Percentiles rank a stretch among this genome's conserved stretches.
Conservation (phyloP, 2,329 filamentous ascomycete species). For the Aspergillus chevalieri region DNA sequence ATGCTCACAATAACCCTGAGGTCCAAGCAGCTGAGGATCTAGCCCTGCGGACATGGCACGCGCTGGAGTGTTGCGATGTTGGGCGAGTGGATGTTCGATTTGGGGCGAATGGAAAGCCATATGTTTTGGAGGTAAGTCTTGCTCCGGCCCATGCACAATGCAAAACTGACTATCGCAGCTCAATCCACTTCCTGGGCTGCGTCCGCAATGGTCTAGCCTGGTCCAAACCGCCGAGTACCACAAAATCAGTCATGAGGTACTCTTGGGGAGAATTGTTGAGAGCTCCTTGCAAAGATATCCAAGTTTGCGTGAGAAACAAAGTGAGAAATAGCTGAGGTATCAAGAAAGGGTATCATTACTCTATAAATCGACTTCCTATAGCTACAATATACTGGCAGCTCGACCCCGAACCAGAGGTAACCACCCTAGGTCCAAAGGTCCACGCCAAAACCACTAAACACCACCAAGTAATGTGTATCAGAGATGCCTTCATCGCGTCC, state of each 20-base stretch:
- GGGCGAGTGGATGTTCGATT: constrained; percentile 14
- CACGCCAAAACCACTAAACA: constrained; percentile 13
- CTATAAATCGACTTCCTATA: too few relatives aligned
- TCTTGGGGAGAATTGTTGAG: constrained; percentile 6
- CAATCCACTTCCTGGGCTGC: constrained; percentile 11
- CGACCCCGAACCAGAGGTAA: too few relatives aligned
- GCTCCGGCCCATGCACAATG: not conserved
- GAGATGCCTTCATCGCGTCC: constrained; percentile 98
- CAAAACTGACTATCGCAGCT: constrained; percentile 1
- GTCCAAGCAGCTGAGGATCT: constrained; percentile 6
- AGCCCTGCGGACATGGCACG: constrained; percentile 9
- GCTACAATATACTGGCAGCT: too few relatives aligned
- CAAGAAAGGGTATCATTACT: too few relatives aligned
- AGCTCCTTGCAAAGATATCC: not conserved
- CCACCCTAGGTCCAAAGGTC: too few relatives aligned
- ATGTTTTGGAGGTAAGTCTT: constrained; percentile 9
- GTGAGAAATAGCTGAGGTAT: too few relatives aligned
- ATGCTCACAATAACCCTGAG: constrained; percentile 4
- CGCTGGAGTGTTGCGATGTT: constrained; percentile 9
- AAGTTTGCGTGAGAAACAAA: too few relatives aligned
- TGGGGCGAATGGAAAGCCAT: constrained; percentile 1
- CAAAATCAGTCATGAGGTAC: constrained; percentile 5
- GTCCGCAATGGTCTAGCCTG: constrained; percentile 6
- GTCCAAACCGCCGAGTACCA: constrained; percentile 5
- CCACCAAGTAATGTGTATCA: constrained; percentile 61